Percentiles rank a stretch among this genome's conserved stretches.
These are phyloP conservation scores for Cucumis variabilis DNA, from an alignment of 331 rosid genomes.

Conservation along the genomic window DNA sequence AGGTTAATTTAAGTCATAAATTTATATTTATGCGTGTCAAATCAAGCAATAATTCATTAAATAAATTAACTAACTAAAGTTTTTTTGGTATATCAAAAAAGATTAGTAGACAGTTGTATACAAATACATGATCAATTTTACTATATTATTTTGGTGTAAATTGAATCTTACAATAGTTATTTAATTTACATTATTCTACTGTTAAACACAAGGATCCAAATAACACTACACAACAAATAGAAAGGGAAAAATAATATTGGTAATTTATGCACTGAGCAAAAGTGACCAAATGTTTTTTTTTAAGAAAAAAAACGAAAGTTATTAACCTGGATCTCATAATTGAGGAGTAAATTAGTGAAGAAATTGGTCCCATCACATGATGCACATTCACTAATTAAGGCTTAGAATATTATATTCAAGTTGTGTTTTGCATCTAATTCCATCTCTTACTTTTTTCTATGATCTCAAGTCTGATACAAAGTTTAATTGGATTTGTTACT, in stretches of 20 bases:
- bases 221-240: not conserved
- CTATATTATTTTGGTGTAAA: too few relatives aligned
- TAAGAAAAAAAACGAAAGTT: not conserved
- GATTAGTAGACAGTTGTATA: not conserved
- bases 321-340: too few relatives aligned
- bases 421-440: not conserved
- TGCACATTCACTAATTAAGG: not conserved
- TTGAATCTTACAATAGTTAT: too few relatives aligned
- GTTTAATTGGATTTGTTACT: too few relatives aligned
- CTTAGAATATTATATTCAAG: not conserved
- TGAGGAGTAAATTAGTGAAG: too few relatives aligned
- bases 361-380: not conserved
- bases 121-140: too few relatives aligned
- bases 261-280: too few relatives aligned
- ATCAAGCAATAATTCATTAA: not conserved
- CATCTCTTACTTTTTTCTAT: not conserved
- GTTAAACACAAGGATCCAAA: not conserved
- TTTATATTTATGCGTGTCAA: not conserved
- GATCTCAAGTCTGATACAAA: too few relatives aligned
- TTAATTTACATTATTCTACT: not conserved
- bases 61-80: too few relatives aligned
- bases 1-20: too few relatives aligned
- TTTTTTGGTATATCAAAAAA: too few relatives aligned
- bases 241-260: not conserved
- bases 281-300: too few relatives aligned